Conservation (phyloP, 441 rosid species). For the Euphorbia neoarborescens region DNA sequence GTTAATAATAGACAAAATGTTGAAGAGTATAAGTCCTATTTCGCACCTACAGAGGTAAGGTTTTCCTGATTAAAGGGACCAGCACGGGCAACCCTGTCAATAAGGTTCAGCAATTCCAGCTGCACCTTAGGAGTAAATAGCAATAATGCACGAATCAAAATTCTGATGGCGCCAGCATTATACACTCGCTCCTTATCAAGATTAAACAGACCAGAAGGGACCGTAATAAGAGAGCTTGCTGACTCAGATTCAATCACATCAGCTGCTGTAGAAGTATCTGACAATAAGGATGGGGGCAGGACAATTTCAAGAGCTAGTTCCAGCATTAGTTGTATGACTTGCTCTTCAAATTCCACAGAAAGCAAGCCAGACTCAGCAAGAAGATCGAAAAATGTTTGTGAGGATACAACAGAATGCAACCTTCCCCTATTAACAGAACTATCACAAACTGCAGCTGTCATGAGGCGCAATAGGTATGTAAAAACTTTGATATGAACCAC, state of each 20-base stretch:
- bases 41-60: slow-evolving; percentile 91
- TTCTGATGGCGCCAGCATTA: slow-evolving; percentile 88
- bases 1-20: slow-evolving; percentile 11
- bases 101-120: slow-evolving; percentile 70
- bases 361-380: slow-evolving; percentile 93
- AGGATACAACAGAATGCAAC: slow-evolving; percentile 67
- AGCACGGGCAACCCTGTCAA: slow-evolving; percentile 82
- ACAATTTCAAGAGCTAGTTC: slow-evolving; percentile 98
- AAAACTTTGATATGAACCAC: slow-evolving; percentile 59
- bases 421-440: slow-evolving; percentile 81
- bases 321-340: slow-evolving; percentile 79
- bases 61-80: slow-evolving; percentile 94
- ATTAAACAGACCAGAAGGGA: slow-evolving; percentile 58
- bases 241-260: slow-evolving; percentile 44
- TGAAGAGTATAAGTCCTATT: slow-evolving; percentile 13
- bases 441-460: slow-evolving; percentile 82
- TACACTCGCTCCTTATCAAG: slow-evolving; percentile 77
- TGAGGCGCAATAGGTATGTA: slow-evolving; percentile 80
- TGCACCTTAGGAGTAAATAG: slow-evolving; percentile 96
- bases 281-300: slow-evolving; percentile 75
- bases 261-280: slow-evolving; percentile 41
- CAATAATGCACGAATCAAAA: slow-evolving; percentile 79
- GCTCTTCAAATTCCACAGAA: slow-evolving; percentile 88
- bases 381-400: slow-evolving; percentile 94
- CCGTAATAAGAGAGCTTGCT: slow-evolving; percentile 44